Conservation (phyloP, 495 filamentous ascomycete species). For the Amniculicola lignicola region DNA sequence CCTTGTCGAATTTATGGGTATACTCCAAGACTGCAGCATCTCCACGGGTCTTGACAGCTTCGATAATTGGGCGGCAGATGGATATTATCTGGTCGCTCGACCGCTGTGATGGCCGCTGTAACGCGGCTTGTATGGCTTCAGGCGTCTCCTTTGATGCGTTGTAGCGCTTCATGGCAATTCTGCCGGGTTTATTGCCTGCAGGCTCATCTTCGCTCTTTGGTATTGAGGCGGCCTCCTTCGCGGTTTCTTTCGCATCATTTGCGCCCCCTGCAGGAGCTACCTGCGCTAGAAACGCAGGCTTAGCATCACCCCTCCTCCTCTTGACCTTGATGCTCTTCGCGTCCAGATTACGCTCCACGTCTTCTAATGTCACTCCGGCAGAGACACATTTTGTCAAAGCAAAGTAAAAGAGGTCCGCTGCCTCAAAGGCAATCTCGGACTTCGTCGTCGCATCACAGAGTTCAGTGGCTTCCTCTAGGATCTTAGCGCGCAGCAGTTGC, state of each 20-base stretch:
- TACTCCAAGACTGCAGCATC: conserved; percentile 86
- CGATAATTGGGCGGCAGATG: conserved; percentile 86
- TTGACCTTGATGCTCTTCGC: conserved; percentile 92
- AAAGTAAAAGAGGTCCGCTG: conserved; percentile 94
- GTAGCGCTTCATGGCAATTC: conserved; percentile 79
- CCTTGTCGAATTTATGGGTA: conserved; percentile 96
- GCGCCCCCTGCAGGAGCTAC: conserved; percentile 6
- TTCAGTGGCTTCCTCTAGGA: conserved; percentile 97
- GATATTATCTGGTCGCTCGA: conserved; percentile 85
- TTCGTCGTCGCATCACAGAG: conserved; percentile 79
- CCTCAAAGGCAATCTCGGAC: conserved; percentile 85
- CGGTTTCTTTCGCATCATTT: conserved; percentile 9
- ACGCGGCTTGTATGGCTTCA: conserved; percentile 61
- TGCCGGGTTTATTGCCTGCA: conserved; percentile 54
- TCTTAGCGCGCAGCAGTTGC: conserved; percentile 86
- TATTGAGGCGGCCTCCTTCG: conserved; percentile 46
- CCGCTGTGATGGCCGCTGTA: conserved; percentile 87
- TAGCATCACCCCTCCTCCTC: conserved; percentile 86
- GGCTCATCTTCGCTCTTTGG: conserved; percentile 44
- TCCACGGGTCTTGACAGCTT: conserved; percentile 73
- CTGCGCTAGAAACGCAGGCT: conserved; percentile 68
- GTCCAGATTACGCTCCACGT: conserved; percentile 88
- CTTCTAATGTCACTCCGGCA: conserved; percentile 76
- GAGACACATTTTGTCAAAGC: conserved; percentile 82
- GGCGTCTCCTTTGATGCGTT: conserved; percentile 59